phyloP scores from a whole-genome alignment of 2,329 filamentous ascomycete genomes.

The Rutstroemia sp. region DNA sequence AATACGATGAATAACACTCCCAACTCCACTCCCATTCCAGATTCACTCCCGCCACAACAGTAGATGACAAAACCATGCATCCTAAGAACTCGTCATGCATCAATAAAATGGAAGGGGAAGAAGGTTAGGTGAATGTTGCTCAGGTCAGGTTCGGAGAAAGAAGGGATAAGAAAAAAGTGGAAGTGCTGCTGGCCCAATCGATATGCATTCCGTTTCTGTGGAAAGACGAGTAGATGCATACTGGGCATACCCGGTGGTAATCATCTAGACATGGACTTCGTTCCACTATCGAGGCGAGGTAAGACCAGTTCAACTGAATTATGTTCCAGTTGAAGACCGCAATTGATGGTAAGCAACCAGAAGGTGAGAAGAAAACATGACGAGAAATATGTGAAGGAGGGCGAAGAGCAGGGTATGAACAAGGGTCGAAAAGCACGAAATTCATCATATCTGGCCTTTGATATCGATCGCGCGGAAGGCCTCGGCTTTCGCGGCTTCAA shows the following conservation, averaged over 20 bases:
- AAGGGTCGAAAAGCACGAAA: slow-evolving; percentile 12
- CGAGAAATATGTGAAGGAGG: slow-evolving; percentile 1
- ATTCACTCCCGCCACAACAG: not conserved
- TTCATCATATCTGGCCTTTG: slow-evolving; percentile 78
- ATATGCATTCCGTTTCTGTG: slow-evolving; percentile 1
- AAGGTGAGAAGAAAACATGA: slow-evolving; percentile 9
- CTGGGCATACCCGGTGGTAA: not conserved
- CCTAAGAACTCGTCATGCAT: slow-evolving; percentile 6
- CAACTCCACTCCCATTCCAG: not conserved
- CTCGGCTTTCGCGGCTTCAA: slow-evolving; percentile 63
- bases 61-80: not conserved
- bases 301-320: slow-evolving; percentile 1
- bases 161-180: slow-evolving; percentile 5
- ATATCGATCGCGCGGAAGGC: slow-evolving; percentile 90
- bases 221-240: slow-evolving; percentile 4
- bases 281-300: not conserved
- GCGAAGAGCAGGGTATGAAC: slow-evolving; percentile 9
- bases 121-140: not conserved
- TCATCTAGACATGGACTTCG: slow-evolving; percentile 6
- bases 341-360: not conserved
- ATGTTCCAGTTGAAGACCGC: not conserved
- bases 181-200: not conserved
- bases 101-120: not conserved
- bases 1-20: not conserved
- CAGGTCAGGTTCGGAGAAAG: not conserved